A percentile compares a stretch with the other conserved stretches of the same genome.
Conservation (phyloP, 2,329 filamentous ascomycete species). For the Xylaria sp. region DNA sequence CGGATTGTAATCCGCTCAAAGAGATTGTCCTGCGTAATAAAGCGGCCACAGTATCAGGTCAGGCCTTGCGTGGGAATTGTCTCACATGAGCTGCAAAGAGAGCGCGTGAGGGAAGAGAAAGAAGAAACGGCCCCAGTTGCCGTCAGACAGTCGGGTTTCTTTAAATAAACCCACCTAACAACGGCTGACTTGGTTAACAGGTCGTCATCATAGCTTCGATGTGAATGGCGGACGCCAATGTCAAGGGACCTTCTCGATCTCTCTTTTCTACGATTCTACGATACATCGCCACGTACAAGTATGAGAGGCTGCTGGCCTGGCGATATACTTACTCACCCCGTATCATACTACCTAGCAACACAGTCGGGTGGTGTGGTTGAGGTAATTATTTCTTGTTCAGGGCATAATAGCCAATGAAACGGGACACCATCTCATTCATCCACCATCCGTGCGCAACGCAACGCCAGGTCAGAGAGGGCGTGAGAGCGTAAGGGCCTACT, state of each 20-base stretch:
- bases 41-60: background rate
- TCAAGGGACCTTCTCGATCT: background rate
- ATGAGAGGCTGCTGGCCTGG: background rate
- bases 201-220: background rate
- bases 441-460: too few relatives aligned
- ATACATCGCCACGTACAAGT: background rate
- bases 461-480: background rate
- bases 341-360: too few relatives aligned
- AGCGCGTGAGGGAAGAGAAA: background rate
- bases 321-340: background rate
- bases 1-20: background rate
- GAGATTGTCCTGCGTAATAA: background rate
- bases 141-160: too few relatives aligned
- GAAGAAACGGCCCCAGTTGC: background rate
- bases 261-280: background rate
- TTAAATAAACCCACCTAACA: too few relatives aligned
- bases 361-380: constrained; percentile 7
- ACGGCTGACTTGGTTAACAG: too few relatives aligned
- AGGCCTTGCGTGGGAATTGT: background rate
- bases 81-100: background rate
- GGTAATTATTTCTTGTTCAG: constrained; percentile 9
- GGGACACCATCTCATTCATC: background rate
- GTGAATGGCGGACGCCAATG: background rate
- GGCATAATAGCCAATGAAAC: constrained; percentile 10
- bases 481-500: too few relatives aligned